Evolutionary conservation across 2,329 filamentous ascomycete genomes (phyloP).

Genomic region (Fusarium sp.): DNA sequence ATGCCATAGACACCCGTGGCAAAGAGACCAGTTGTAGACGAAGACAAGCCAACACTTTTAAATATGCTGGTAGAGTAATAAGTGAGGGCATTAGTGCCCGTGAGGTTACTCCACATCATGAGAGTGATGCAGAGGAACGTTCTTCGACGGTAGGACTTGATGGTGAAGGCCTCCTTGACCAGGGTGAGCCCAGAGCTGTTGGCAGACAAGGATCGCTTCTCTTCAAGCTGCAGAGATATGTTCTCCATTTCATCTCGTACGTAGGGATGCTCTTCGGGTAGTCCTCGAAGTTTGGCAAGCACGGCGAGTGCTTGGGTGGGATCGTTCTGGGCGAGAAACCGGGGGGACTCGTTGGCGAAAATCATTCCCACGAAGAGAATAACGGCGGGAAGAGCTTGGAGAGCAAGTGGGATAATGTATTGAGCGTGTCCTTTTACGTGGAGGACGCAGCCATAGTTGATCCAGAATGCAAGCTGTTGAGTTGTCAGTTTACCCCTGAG

Average conservation of each 20-base stretch:
- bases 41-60: conserved; percentile 16
- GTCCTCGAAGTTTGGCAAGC: conserved; percentile 65
- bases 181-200: conserved; percentile 59
- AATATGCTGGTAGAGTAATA: conserved; percentile 13
- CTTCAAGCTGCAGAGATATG: conserved; percentile 66
- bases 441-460: conserved; percentile 19
- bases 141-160: conserved; percentile 68
- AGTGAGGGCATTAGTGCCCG: conserved; percentile 48
- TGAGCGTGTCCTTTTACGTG: conserved; percentile 13
- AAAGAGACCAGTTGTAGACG: conserved; percentile 7
- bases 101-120: conserved; percentile 71
- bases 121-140: conserved; percentile 66
- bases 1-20: conserved; percentile 19
- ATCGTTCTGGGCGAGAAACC: conserved; percentile 71
- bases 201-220: conserved; percentile 62
- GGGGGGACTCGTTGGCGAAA: conserved; percentile 72
- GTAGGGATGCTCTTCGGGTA: conserved; percentile 65
- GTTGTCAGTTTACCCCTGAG: neutral
- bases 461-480: conserved; percentile 23
- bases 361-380: conserved; percentile 71
- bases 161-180: conserved; percentile 69
- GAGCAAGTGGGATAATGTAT: conserved; percentile 63
- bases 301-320: conserved; percentile 68
- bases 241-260: conserved; percentile 67
- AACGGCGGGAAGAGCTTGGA: conserved; percentile 72